These are phyloP conservation scores for Rhizophagus sp. DNA, from an alignment of 192 early-diverging fungal species.

Conservation along the genomic window DNA sequence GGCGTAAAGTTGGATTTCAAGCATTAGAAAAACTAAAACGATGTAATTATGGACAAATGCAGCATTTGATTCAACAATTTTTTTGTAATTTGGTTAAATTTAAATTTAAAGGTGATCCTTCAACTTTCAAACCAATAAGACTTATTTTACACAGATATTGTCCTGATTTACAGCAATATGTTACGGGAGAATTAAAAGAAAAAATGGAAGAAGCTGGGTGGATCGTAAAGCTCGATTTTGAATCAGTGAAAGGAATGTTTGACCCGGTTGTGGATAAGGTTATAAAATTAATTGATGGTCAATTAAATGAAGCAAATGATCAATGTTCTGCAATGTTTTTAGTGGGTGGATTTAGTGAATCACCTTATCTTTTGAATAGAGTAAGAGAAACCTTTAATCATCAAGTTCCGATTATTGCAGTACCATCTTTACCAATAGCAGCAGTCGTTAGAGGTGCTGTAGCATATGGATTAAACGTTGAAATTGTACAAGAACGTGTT, in stretches of 20 bases:
- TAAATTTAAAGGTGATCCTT: neutral
- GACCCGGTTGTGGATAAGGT: slow-evolving; percentile 57
- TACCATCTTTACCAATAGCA: slow-evolving; percentile 51
- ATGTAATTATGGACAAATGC: slow-evolving; percentile 14
- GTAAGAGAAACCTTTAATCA: slow-evolving; percentile 48
- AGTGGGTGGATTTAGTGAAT: slow-evolving; percentile 59
- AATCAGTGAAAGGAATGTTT: slow-evolving; percentile 55
- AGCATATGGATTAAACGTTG: slow-evolving; percentile 13
- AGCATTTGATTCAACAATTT: neutral
- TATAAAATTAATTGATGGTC: slow-evolving; percentile 51
- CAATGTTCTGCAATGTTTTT: slow-evolving; percentile 51
- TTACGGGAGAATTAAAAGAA: neutral
- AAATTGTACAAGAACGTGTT: neutral
- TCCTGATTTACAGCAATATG: neutral
- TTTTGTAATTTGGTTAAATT: neutral
- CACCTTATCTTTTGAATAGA: slow-evolving; percentile 49
- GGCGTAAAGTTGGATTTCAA: slow-evolving; percentile 14
- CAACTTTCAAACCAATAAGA: neutral
- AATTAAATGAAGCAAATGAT: slow-evolving; percentile 44
- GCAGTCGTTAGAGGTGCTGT: slow-evolving; percentile 56
- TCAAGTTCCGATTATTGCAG: slow-evolving; percentile 45
- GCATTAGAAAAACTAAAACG: slow-evolving; percentile 1
- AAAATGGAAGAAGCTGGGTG: slow-evolving; percentile 47
- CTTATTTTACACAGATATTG: neutral
- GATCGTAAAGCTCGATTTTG: slow-evolving; percentile 40